phyloP scores from a whole-genome alignment of 2,329 filamentous ascomycete species.

The Moelleriella libera region DNA sequence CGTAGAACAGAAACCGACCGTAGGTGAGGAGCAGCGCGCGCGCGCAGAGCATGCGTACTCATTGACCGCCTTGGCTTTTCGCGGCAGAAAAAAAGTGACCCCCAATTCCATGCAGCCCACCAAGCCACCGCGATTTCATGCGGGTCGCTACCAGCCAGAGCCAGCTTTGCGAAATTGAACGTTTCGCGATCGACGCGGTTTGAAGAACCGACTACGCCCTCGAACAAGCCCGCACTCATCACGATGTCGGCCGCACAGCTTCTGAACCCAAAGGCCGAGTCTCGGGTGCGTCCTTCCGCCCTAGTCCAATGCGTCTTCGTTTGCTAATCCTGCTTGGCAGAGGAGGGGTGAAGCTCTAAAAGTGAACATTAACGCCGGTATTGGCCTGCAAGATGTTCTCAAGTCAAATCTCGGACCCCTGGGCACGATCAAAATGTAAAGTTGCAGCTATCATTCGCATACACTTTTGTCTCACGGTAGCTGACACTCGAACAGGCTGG shows the following conservation, averaged over 20 bases:
- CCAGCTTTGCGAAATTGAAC: slow-evolving; percentile 13
- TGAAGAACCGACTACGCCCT: slow-evolving; percentile 3
- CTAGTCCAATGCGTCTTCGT: slow-evolving; percentile 4
- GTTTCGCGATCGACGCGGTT: slow-evolving; percentile 4
- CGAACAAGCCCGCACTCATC: slow-evolving; percentile 7
- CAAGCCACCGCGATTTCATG: slow-evolving; percentile 14
- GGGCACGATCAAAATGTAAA: slow-evolving; percentile 90
- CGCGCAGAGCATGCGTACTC: no score
- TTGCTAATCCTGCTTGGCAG: slow-evolving; percentile 29
- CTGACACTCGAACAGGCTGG: slow-evolving; percentile 32
- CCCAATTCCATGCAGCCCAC: slow-evolving; percentile 1
- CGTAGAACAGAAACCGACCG: no score
- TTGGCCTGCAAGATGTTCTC: slow-evolving; percentile 85
- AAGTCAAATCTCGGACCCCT: slow-evolving; percentile 90
- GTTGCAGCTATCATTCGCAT: background rate
- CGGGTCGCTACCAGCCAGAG: slow-evolving; percentile 13
- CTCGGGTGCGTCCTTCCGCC: slow-evolving; percentile 51
- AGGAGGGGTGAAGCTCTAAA: slow-evolving; percentile 90
- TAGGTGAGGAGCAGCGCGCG: no score
- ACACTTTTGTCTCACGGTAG: background rate
- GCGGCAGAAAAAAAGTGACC: slow-evolving; percentile 14
- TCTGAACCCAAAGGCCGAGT: slow-evolving; percentile 97
- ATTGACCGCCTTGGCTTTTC: no score
- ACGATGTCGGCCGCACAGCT: slow-evolving; percentile 93
- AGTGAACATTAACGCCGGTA: slow-evolving; percentile 94